phyloP scores from a whole-genome alignment of 495 filamentous ascomycete species.

The Xylaria flabelliformis region DNA sequence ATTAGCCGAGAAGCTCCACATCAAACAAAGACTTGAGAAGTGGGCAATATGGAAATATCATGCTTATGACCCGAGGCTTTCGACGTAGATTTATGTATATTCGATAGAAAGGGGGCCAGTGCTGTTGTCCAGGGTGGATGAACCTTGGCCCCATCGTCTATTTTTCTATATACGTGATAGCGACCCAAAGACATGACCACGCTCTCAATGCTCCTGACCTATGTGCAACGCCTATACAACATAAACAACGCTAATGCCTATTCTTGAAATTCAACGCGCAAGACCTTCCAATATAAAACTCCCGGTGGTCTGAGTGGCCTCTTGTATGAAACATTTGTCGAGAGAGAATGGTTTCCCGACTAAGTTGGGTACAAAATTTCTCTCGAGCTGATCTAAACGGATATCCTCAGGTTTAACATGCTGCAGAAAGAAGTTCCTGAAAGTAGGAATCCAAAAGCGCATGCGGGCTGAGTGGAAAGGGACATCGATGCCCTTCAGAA shows the following conservation, averaged over 20 bases:
- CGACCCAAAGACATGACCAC: background rate
- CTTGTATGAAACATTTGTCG: conserved; percentile 58
- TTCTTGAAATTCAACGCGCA: background rate
- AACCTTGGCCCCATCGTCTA: background rate
- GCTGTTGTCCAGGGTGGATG: background rate
- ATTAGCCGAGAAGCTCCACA: too few species aligned
- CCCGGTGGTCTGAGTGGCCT: conserved; percentile 87
- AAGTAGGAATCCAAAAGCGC: conserved; percentile 89
- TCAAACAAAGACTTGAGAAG: too few species aligned
- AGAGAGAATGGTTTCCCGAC: conserved; percentile 76
- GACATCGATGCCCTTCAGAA: conserved; percentile 88
- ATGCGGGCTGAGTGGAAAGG: conserved; percentile 92
- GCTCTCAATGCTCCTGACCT: background rate
- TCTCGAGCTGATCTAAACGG: conserved; percentile 81
- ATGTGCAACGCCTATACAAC: background rate
- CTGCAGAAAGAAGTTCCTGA: conserved; percentile 87
- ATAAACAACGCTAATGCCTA: background rate
- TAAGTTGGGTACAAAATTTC: conserved; percentile 92
- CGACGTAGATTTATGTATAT: background rate
- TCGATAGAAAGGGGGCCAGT: too few species aligned
- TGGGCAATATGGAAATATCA: background rate
- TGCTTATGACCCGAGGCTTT: too few species aligned
- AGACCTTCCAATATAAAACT: conserved; percentile 62
- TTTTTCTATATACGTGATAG: background rate
- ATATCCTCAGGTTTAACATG: conserved; percentile 91